These are phyloP conservation scores for Aurinia saxatilis DNA, from an alignment of 345 rosid species.

Conservation along the genomic window DNA sequence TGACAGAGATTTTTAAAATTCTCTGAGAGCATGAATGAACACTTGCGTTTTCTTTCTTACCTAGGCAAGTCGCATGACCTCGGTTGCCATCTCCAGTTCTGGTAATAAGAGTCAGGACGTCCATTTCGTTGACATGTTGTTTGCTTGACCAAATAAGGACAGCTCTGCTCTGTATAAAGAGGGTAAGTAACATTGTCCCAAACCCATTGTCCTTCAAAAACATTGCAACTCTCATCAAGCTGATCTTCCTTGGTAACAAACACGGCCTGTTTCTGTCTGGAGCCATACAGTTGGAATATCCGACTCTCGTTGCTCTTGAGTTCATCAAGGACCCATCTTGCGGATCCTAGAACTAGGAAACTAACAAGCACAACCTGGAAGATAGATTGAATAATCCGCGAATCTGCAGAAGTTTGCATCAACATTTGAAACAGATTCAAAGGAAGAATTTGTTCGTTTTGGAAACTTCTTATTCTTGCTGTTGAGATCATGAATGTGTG, in stretches of 20 bases:
- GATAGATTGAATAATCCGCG: constrained; percentile 44
- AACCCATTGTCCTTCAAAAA: constrained; percentile 79
- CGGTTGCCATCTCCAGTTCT: constrained; percentile 92
- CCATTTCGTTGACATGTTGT: constrained; percentile 76
- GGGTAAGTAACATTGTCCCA: constrained; percentile 79
- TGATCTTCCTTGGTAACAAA: constrained; percentile 48
- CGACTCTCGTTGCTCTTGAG: constrained; percentile 43
- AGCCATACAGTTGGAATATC: constrained; percentile 24
- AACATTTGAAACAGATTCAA: constrained; percentile 23
- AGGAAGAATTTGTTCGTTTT: neutral
- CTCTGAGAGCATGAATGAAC: neutral
- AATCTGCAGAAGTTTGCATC: constrained; percentile 34
- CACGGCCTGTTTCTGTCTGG: constrained; percentile 29
- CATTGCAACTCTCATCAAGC: constrained; percentile 54
- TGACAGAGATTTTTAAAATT: constrained; percentile 9
- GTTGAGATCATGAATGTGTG: neutral
- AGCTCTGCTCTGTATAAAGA: constrained; percentile 64
- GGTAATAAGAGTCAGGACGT: constrained; percentile 72
- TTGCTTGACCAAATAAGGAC: constrained; percentile 85
- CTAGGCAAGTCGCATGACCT: constrained; percentile 61
- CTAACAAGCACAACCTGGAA: constrained; percentile 48
- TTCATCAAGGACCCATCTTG: constrained; percentile 43
- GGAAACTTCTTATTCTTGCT: neutral
- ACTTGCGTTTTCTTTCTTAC: constrained; percentile 22
- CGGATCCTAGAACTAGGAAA: constrained; percentile 47